phyloP scores from a whole-genome alignment of 129 eudicot species.

The Lactuca saligna region DNA sequence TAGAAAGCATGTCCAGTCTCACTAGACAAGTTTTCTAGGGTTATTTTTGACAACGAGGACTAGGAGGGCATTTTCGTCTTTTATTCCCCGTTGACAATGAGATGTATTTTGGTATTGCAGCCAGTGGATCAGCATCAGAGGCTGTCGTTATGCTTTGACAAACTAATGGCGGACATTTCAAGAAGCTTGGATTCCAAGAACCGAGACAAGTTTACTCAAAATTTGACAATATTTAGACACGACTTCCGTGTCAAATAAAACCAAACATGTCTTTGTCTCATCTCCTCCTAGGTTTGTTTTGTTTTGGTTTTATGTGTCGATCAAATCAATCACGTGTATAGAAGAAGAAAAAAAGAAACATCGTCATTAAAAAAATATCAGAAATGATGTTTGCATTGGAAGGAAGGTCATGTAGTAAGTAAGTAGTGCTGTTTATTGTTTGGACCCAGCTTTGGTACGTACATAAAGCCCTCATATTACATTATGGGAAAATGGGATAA shows the following conservation, averaged over 20 bases:
- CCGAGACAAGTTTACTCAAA: conserved; percentile 92
- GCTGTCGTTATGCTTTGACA: conserved; percentile 84
- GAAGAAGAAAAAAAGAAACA: background rate
- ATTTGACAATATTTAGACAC: conserved; percentile 70
- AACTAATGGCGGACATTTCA: conserved; percentile 76
- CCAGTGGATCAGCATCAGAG: conserved; percentile 90
- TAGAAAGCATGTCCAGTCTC: too few relatives aligned
- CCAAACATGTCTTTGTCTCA: background rate
- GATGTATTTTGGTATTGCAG: conserved; percentile 43
- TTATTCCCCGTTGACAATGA: too few relatives aligned
- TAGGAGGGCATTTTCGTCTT: too few relatives aligned
- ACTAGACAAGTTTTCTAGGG: too few relatives aligned
- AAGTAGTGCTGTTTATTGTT: too few relatives aligned
- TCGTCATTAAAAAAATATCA: background rate
- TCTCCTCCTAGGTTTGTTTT: conserved; percentile 4
- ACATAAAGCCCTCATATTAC: too few relatives aligned
- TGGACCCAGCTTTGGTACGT: too few relatives aligned
- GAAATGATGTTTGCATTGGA: too few relatives aligned
- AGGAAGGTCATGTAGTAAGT: too few relatives aligned
- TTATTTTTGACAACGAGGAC: too few relatives aligned
- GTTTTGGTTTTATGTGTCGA: background rate
- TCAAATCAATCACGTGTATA: conserved; percentile 18
- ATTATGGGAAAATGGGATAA: too few relatives aligned
- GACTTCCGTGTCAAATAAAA: conserved; percentile 82
- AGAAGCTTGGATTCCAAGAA: conserved; percentile 93